Evolutionary conservation across 2,329 filamentous ascomycete genomes (phyloP).

Genomic region (Teratosphaeria epicoccoides): DNA sequence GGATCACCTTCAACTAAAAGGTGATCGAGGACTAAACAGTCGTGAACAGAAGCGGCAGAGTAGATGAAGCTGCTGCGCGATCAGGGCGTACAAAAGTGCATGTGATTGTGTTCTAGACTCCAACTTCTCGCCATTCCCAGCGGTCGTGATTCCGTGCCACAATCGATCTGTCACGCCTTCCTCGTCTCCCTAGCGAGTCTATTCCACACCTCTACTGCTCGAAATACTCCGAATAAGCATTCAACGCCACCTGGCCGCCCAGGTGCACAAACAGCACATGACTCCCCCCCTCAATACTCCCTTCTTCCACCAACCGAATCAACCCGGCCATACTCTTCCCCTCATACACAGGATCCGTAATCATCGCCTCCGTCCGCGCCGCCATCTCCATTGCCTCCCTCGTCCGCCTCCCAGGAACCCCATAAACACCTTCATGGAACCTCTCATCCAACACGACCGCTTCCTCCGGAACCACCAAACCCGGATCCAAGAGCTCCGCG

Average conservation of each 20-base stretch:
- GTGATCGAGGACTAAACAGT: too few species aligned
- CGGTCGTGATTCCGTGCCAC: too few species aligned
- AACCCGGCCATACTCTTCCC: slow-evolving; percentile 64
- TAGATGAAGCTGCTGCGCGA: too few species aligned
- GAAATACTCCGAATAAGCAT: slow-evolving; percentile 44
- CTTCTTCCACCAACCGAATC: slow-evolving; percentile 56
- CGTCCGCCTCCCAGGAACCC: slow-evolving; percentile 54
- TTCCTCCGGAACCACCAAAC: slow-evolving; percentile 48
- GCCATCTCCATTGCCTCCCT: slow-evolving; percentile 59
- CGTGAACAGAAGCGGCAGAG: too few species aligned
- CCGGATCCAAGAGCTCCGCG: slow-evolving; percentile 51
- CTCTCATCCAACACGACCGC: slow-evolving; percentile 54
- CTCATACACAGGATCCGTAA: slow-evolving; percentile 67
- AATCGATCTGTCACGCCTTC: too few species aligned
- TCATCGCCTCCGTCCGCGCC: slow-evolving; percentile 58
- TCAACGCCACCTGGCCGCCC: slow-evolving; percentile 59
- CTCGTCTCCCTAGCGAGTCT: too few species aligned
- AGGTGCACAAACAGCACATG: slow-evolving; percentile 63
- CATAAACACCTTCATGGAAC: slow-evolving; percentile 59
- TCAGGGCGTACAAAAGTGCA: too few species aligned
- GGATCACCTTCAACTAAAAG: too few species aligned
- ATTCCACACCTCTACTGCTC: slow-evolving; percentile 8
- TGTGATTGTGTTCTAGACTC: too few species aligned
- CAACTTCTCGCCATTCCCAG: too few species aligned
- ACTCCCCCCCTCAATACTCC: slow-evolving; percentile 47